phyloP scores from a whole-genome alignment of 805 yeast genomes.

The Sugiyamaella qingdaonensis region DNA sequence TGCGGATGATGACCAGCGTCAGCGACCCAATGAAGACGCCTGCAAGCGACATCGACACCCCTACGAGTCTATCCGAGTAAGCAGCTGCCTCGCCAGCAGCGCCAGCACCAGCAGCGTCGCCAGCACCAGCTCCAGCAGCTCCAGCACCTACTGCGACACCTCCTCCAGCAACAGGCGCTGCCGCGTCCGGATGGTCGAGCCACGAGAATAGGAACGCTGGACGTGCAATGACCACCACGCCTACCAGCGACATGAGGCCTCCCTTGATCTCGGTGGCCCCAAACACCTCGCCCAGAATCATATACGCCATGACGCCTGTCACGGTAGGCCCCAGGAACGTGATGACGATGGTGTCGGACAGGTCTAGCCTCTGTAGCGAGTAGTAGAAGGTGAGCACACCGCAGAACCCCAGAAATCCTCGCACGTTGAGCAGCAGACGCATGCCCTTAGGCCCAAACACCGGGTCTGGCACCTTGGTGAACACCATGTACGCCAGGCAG shows the following conservation, averaged over 20 bases:
- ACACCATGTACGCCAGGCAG: conserved; percentile 53
- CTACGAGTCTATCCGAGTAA: conserved; percentile 44
- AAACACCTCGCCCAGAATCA: conserved; percentile 61
- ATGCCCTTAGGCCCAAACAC: conserved; percentile 66
- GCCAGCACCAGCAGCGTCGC: conserved; percentile 16
- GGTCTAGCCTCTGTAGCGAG: conserved; percentile 65
- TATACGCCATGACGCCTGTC: conserved; percentile 70
- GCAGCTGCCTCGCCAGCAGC: neutral
- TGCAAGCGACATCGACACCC: conserved; percentile 56
- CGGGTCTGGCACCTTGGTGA: conserved; percentile 50
- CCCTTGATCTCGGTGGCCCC: conserved; percentile 65
- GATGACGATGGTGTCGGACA: conserved; percentile 78
- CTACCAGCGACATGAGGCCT: conserved; percentile 61
- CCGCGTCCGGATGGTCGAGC: neutral
- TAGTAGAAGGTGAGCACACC: conserved; percentile 80
- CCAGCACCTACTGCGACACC: conserved; percentile 2
- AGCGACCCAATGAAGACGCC: conserved; percentile 68
- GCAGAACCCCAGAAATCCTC: conserved; percentile 73
- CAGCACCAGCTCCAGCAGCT: conserved; percentile 1
- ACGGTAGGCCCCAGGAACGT: conserved; percentile 74
- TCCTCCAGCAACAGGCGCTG: conserved; percentile 16
- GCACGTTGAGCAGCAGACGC: conserved; percentile 48
- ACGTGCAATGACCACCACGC: conserved; percentile 77
- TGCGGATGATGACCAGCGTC: conserved; percentile 67
- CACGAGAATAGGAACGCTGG: conserved; percentile 67